Evolutionary conservation across 768 basidiomycete species (phyloP), one percentile per base, ranked within the genome.

Genomic region (Mycena sanguinolenta): DNA sequence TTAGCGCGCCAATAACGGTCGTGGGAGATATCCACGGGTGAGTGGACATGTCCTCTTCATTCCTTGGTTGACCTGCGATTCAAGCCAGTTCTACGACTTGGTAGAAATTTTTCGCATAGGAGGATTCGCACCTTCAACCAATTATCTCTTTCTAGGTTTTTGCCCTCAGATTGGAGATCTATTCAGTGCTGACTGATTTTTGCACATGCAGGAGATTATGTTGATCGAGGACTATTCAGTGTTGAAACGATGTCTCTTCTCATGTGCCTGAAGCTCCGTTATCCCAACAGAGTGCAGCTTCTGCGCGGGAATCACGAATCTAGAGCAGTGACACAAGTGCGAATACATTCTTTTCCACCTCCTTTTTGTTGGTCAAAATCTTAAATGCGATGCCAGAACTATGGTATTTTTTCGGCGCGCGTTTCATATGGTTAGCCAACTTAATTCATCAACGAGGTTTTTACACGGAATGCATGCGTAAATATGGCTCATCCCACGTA

Each of bases 81-180:
- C 81, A 82, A 98, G 97, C 67, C 97, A 99, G 88, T 99, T 99
- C 83, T 97, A 99, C 85, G 97, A 99, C 85, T 88, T 99, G 76
- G 94, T 99, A 80, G 97, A 99, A 82, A 98, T 98, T 80, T 99
- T 99, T 77, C 91, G 97, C 55, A 99, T 99, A 90, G 97, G 98
- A 68, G 97, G 97, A 49, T 95, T 95, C 76, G 95, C 95, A 1
- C 97, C 97, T 2, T 87, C 97, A 77, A 99, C 97, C 38, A 99
- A 99, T 81, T 99, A 99, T 81, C 90, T 99, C 66, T 99, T 99
- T 79, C 90, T 99, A 44, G 97, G 97, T 96, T 75, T 46, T 50
- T 25, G 75, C 27, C 19, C 25, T 16, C 49, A 3, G 12, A 75
- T 92, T 46, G 32, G 44, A 14, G 44, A 27, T 59, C 4, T 34